A percentile compares a stretch with the other conserved stretches of the same genome.
phyloP scores from a whole-genome alignment of 2,329 filamentous ascomycete genomes.

The Alternaria arbusti region DNA sequence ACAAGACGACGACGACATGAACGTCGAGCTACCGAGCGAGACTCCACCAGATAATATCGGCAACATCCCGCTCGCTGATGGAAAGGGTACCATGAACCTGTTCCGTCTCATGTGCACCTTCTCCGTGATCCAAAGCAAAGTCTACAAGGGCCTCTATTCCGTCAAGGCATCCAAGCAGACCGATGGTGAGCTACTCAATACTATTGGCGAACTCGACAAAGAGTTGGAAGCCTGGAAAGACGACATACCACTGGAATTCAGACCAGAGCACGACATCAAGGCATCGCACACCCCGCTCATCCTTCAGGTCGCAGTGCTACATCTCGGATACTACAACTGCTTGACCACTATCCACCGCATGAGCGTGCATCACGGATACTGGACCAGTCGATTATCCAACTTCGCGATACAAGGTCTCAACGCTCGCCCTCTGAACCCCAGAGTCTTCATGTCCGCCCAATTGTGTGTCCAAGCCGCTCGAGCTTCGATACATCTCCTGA shows the following conservation, averaged over 20 bases:
- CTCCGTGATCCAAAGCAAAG: constrained; percentile 87
- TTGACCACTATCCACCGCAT: constrained; percentile 97
- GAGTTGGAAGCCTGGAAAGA: constrained; percentile 94
- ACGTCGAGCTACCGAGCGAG: constrained; percentile 90
- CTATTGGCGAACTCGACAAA: constrained; percentile 89
- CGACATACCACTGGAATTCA: constrained; percentile 89
- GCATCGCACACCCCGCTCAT: constrained; percentile 92
- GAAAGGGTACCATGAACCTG: constrained; percentile 91
- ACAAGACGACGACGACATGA: constrained; percentile 86
- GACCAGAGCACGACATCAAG: constrained; percentile 96
- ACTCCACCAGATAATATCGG: constrained; percentile 92
- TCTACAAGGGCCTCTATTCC: constrained; percentile 92
- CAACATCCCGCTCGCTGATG: constrained; percentile 87
- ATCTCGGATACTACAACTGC: constrained; percentile 98
- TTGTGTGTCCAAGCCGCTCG: constrained; percentile 91
- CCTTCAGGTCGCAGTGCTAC: constrained; percentile 89
- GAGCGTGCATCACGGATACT: constrained; percentile 97
- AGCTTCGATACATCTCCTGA: constrained; percentile 90
- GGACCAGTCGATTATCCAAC: constrained; percentile 93
- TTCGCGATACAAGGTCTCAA: constrained; percentile 96
- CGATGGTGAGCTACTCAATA: constrained; percentile 90
- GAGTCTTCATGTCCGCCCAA: constrained; percentile 91
- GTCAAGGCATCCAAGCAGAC: constrained; percentile 91
- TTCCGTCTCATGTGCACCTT: constrained; percentile 94
- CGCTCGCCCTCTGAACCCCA: constrained; percentile 85